These are phyloP conservation scores for Cyclanthera cordifolia DNA, from an alignment of 306 rosid genomes.

Conservation along the genomic window DNA sequence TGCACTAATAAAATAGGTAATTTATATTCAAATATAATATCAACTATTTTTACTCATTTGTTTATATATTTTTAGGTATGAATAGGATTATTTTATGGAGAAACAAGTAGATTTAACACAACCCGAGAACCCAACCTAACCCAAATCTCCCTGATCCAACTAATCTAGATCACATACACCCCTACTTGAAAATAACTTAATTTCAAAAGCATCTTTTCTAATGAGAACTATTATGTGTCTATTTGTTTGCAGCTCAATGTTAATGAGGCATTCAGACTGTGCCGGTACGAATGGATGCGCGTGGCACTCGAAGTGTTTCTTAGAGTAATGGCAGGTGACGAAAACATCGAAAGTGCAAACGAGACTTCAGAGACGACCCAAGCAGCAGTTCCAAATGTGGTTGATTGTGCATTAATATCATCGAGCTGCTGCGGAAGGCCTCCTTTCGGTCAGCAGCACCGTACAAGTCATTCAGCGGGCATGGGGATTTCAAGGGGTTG, in stretches of 20 bases:
- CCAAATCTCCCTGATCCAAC: too few species aligned
- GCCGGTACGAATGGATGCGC: conserved; percentile 89
- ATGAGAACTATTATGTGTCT: too few species aligned
- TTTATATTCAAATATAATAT: too few species aligned
- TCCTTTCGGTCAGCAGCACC: conserved; percentile 35
- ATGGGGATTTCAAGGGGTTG: conserved; percentile 30
- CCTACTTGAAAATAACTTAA: too few species aligned
- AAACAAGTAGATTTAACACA: too few species aligned
- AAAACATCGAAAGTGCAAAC: conserved; percentile 13
- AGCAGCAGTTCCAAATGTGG: conserved; percentile 18
- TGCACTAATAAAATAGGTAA: too few species aligned
- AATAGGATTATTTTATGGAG: too few species aligned
- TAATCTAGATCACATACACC: too few species aligned
- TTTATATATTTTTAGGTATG: too few species aligned
- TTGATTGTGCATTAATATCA: conserved; percentile 32
- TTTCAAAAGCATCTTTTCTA: too few species aligned
- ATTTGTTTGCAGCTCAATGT: conserved; percentile 34
- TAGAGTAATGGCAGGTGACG: conserved; percentile 37
- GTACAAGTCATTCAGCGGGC: conserved; percentile 22
- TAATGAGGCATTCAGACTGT: conserved; percentile 47
- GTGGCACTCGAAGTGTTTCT: conserved; percentile 49
- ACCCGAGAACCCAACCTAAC: too few species aligned
- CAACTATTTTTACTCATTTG: too few species aligned
- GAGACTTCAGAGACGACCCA: conserved; percentile 9
- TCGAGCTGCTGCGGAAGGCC: conserved; percentile 31